phyloP scores from a whole-genome alignment of 1,284 basidiomycete species.

The Austroboletus rostrupii region DNA sequence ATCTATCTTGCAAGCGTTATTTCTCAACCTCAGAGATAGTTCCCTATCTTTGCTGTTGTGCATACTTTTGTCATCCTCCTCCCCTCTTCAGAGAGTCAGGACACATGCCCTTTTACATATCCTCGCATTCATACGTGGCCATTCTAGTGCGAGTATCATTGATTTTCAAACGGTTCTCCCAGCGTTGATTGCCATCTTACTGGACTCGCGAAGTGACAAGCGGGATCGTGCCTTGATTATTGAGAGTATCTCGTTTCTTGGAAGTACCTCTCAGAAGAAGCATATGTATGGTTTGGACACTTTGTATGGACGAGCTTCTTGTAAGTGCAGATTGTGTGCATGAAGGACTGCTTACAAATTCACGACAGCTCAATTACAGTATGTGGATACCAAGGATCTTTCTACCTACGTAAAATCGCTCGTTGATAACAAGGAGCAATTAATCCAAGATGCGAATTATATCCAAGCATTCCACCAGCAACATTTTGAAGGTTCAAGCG shows the following conservation, averaged over 20 bases:
- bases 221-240: constrained; percentile 66
- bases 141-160: constrained; percentile 52
- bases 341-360: constrained; percentile 6
- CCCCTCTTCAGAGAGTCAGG: constrained; percentile 35
- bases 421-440: constrained; percentile 52
- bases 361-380: constrained; percentile 63
- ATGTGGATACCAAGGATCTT: constrained; percentile 73
- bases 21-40: constrained; percentile 67
- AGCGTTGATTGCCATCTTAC: constrained; percentile 65
- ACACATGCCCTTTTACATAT: constrained; percentile 56
- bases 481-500: constrained; percentile 44
- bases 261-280: constrained; percentile 38
- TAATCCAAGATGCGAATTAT: constrained; percentile 67
- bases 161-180: constrained; percentile 91
- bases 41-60: constrained; percentile 80
- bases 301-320: constrained; percentile 71
- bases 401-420: constrained; percentile 63
- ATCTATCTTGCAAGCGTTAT: constrained; percentile 60
- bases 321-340: constrained; percentile 38
- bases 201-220: constrained; percentile 49
- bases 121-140: constrained; percentile 76
- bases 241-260: constrained; percentile 55
- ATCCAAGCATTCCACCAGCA: constrained; percentile 63
- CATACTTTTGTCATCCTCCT: constrained; percentile 47
- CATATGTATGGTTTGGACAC: constrained; percentile 79